A percentile compares a stretch with the other conserved stretches of the same genome.
Conservation (phyloP, 352 stramenopile species). For the Lagenidium sp. region DNA sequence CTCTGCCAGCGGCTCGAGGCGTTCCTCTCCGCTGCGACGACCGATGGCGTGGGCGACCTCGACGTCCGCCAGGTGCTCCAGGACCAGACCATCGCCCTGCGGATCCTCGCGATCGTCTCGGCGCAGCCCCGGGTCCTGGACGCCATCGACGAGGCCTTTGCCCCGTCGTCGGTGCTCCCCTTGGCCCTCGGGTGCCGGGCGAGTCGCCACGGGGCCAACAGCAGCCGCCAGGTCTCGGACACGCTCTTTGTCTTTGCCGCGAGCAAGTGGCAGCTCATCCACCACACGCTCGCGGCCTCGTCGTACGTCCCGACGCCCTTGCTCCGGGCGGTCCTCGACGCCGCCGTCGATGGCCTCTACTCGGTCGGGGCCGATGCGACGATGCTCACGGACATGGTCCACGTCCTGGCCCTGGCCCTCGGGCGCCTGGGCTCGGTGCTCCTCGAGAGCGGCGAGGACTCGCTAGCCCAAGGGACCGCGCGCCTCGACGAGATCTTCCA, state of each 20-base stretch:
- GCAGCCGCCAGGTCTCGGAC: conserved; percentile 12
- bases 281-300: conserved; percentile 33
- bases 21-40: not conserved
- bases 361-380: conserved; percentile 43
- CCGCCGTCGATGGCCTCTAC: conserved; percentile 37
- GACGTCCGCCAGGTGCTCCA: conserved; percentile 2
- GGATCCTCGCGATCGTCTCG: conserved; percentile 10
- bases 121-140: conserved; percentile 8
- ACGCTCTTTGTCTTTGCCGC: conserved; percentile 25
- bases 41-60: not conserved
- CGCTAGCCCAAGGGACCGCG: conserved; percentile 4
- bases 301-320: conserved; percentile 36
- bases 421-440: conserved; percentile 31
- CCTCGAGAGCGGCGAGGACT: conserved; percentile 6
- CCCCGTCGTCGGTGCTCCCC: conserved; percentile 5
- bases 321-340: conserved; percentile 24
- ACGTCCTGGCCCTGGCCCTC: conserved; percentile 46
- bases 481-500: conserved; percentile 33
- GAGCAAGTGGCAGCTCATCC: conserved; percentile 49
- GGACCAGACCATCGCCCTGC: conserved; percentile 11
- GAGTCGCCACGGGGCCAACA: conserved; percentile 10
- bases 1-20: conserved; percentile 8
- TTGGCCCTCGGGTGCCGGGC: conserved; percentile 5
- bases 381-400: conserved; percentile 57
- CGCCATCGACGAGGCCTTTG: conserved; percentile 9